Conservation (phyloP, 2,329 filamentous ascomycete genomes). For the Botrytis tulipae region DNA sequence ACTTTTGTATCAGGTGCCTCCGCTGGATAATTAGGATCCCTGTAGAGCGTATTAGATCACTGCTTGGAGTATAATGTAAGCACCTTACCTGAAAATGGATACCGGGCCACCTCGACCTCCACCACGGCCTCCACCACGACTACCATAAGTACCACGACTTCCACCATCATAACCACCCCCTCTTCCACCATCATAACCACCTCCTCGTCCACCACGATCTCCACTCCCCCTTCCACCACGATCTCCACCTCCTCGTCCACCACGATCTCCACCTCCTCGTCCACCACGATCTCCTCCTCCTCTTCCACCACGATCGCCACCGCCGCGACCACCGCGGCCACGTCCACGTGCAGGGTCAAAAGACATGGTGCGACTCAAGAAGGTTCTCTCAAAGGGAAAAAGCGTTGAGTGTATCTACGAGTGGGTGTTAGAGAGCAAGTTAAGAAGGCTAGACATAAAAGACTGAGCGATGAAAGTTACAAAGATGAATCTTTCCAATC, state of each 20-base stretch:
- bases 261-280: constrained; percentile 24
- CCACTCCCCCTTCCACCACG: constrained; percentile 34
- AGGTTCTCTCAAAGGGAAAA: not conserved
- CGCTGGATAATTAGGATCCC: constrained; percentile 30
- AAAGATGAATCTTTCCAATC: not conserved
- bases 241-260: not conserved
- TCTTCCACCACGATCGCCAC: not conserved
- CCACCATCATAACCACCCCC: constrained; percentile 29
- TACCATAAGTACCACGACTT: constrained; percentile 9
- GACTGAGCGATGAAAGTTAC: not conserved
- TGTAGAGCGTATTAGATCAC: constrained; percentile 17
- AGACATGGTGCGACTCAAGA: not conserved
- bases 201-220: constrained; percentile 28
- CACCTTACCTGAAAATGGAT: constrained; percentile 32
- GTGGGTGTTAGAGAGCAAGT: not conserved
- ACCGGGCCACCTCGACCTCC: constrained; percentile 32
- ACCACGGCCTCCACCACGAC: constrained; percentile 32
- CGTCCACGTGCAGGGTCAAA: constrained; percentile 10
- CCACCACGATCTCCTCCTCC: constrained; percentile 2
- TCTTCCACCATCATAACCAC: not conserved
- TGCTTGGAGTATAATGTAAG: constrained; percentile 4
- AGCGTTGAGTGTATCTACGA: not conserved
- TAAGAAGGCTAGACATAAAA: not conserved
- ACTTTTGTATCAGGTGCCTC: constrained; percentile 31
- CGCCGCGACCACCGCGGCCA: constrained; percentile 17